Base-by-base conservation (phyloP, 73 alveolate genomes). In the Paramecium sexaurelia region DNA sequence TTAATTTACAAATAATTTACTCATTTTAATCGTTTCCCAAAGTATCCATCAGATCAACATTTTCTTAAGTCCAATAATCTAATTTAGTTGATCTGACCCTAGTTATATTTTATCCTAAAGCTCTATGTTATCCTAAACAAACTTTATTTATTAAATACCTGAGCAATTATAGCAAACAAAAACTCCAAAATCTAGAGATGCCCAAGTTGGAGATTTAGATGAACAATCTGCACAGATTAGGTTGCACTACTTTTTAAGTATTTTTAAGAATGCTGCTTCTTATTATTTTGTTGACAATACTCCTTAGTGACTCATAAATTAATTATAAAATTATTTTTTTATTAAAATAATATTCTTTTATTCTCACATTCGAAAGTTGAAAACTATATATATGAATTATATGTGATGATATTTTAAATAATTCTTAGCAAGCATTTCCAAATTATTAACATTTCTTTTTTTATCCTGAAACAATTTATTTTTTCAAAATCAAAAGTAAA, bases 111-210 rank as follows among this genome's bases (percentile, higher is more conserved):
- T 24, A 22, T 39, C 90, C 90, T 40, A 78, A 43, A 1, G 29
- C 29, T 24, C 90, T 20, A 24, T 78, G 90, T 9, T 56, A 56
- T 2, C 90, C 90, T 78, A 78, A 17, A 7, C 15, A 24, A 22
- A 78, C 22, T 1, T 1, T 2, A 9, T n/a, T 19, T 40, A 19
- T 24, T 51, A 3, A 19, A 5, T 88, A 88, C 94, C 94, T 67
- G 94, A 88, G 87, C 98, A 95, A 68, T 95, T 93, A 45, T 94
- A 94, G 82, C 98, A 95, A 8, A 95, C 97, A 78, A 95, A 95
- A 9, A 95, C 97, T 13, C 98, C 98, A 56, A 95, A 91, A 87
- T 95, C 95, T 51, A 95, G 86, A 86, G 96, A 88, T 4, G 97
- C 98, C 98, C 98, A 95, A 15, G 96, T 75, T 24, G 98, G 98